phyloP scores from a whole-genome alignment of 164 flowering plant genomes.

The Magnolia kwangsiensis region DNA sequence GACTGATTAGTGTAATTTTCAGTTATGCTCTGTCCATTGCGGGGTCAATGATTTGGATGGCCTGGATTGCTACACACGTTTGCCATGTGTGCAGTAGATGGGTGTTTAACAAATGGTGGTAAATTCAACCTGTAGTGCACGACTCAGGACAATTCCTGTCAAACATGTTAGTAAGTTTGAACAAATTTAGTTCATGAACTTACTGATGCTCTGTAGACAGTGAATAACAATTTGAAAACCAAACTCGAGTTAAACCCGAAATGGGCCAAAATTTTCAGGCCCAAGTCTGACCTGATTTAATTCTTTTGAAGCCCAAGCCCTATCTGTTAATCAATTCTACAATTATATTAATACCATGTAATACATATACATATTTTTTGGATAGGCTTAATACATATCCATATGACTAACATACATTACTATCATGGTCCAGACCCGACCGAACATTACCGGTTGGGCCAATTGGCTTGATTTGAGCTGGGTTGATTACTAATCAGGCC shows the following conservation, averaged over 20 bases:
- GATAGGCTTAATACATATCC: background rate
- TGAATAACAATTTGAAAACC: background rate
- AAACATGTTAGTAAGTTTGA: background rate
- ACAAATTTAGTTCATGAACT: background rate
- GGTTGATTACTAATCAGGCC: no score
- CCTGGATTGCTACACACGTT: background rate
- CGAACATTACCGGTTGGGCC: no score
- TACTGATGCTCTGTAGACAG: background rate
- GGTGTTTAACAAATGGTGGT: background rate
- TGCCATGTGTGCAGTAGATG: background rate
- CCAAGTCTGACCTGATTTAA: background rate
- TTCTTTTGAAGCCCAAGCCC: background rate
- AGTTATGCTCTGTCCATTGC: background rate
- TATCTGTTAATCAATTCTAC: background rate
- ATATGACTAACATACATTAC: background rate
- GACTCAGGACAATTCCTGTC: background rate
- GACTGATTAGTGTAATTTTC: background rate
- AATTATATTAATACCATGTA: no score
- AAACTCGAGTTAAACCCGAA: background rate
- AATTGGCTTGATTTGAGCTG: no score
- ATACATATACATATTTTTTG: no score
- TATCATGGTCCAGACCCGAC: background rate
- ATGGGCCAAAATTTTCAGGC: background rate
- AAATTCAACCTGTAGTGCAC: background rate
- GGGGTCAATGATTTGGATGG: background rate